A percentile compares a stretch with the other conserved stretches of the same genome.
Evolutionary conservation across 2,329 filamentous ascomycete species (phyloP).

Genomic region (Exophiala sp.): DNA sequence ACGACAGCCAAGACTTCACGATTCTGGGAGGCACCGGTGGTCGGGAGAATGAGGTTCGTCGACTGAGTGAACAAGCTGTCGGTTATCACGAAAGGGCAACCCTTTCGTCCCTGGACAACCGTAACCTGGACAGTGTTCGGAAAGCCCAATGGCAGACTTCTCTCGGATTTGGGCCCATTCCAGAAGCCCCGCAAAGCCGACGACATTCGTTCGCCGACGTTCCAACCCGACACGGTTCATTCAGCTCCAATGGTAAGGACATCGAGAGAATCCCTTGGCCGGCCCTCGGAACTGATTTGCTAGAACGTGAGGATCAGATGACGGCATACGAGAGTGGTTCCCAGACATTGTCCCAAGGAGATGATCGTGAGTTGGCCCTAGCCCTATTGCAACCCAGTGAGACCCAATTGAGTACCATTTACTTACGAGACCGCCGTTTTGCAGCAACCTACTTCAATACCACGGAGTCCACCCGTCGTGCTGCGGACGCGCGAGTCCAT

Average conservation of each 20-base stretch:
- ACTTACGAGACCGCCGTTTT: slow-evolving; percentile 38
- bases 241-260: slow-evolving; percentile 37
- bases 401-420: slow-evolving; percentile 33
- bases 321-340: slow-evolving; percentile 35
- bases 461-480: slow-evolving; percentile 32
- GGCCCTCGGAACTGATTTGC: slow-evolving; percentile 11
- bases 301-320: slow-evolving; percentile 37
- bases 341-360: slow-evolving; percentile 35
- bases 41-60: slow-evolving; percentile 38
- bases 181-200: slow-evolving; percentile 45
- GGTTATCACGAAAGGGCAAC: slow-evolving; percentile 38
- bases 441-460: slow-evolving; percentile 42
- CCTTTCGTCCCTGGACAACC: slow-evolving; percentile 37
- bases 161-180: slow-evolving; percentile 43
- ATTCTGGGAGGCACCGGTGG: slow-evolving; percentile 32
- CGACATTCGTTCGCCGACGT: slow-evolving; percentile 49
- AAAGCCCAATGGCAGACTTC: slow-evolving; percentile 49
- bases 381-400: slow-evolving; percentile 28
- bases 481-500: slow-evolving; percentile 39
- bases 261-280: slow-evolving; percentile 1
- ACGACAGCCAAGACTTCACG: slow-evolving; percentile 42
- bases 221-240: slow-evolving; percentile 43
- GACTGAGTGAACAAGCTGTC: slow-evolving; percentile 43
- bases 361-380: slow-evolving; percentile 41
- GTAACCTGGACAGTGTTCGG: slow-evolving; percentile 41